Percentiles rank a stretch among this genome's conserved stretches.
These are phyloP conservation scores for Decorospora gaudefroyi DNA, from an alignment of 2,329 filamentous ascomycete genomes.

Conservation along the genomic window DNA sequence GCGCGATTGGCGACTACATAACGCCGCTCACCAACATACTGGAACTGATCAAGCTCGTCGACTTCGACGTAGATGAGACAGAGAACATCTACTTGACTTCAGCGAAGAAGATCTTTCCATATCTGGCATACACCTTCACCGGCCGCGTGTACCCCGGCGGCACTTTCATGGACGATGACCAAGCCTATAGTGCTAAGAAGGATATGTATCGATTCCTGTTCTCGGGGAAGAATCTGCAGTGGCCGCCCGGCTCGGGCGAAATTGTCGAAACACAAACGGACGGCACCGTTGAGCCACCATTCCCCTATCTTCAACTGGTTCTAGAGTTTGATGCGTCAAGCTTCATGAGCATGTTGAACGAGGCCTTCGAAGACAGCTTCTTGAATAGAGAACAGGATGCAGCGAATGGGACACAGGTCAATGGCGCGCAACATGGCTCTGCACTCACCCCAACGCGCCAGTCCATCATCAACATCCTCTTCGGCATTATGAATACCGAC, in stretches of 20 bases:
- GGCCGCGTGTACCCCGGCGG: slow-evolving; percentile 91
- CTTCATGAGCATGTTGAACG: slow-evolving; percentile 93
- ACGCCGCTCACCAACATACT: slow-evolving; percentile 86
- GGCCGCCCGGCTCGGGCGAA: slow-evolving; percentile 69
- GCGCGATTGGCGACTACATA: slow-evolving; percentile 84
- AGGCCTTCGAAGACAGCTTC: slow-evolving; percentile 94
- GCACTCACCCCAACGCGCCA: slow-evolving; percentile 71
- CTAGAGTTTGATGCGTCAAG: slow-evolving; percentile 88
- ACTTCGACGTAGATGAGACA: slow-evolving; percentile 61
- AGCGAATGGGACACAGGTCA: slow-evolving; percentile 56
- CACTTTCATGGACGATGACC: slow-evolving; percentile 70
- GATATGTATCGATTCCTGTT: slow-evolving; percentile 94
- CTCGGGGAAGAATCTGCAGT: slow-evolving; percentile 75
- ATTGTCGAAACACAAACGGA: slow-evolving; percentile 64
- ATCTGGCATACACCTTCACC: slow-evolving; percentile 88
- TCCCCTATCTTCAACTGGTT: slow-evolving; percentile 82
- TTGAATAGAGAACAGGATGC: slow-evolving; percentile 78
- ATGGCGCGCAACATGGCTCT: slow-evolving; percentile 55
- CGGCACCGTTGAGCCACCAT: slow-evolving; percentile 68
- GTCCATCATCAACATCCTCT: slow-evolving; percentile 85
- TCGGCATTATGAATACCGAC: slow-evolving; percentile 82
- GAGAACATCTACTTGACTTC: slow-evolving; percentile 68
- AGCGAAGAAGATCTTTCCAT: slow-evolving; percentile 90
- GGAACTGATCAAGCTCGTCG: slow-evolving; percentile 62
- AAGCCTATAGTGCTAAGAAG: slow-evolving; percentile 76